Evolutionary conservation across 1,284 basidiomycete genomes (phyloP), one percentile per base, ranked within the genome.

Genomic region (Trametes sp.): DNA sequence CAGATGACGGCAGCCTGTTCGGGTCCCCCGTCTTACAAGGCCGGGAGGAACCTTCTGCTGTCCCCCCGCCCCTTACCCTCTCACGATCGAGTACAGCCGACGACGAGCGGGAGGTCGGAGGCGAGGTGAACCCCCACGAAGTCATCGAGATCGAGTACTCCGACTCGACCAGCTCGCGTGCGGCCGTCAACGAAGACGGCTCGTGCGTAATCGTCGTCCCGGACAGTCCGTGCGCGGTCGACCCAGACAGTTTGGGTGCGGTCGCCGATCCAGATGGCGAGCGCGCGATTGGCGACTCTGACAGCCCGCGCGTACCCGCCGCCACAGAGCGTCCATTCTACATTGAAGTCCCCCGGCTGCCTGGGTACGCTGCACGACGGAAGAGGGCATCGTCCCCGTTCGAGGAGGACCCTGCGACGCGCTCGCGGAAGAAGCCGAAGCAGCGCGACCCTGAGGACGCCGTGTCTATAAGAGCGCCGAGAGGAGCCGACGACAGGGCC

Each of bases 361-460:
- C 59, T 21, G 1, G 13, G 2, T 60, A 60, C 14, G 36, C 23
- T 5, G 19, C 36, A 1, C 36, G 24, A 2, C 28, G 19, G 19
- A 54, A 53, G 31, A 45, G 46, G 52, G 24, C 57, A 23, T 8
- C 29, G 16, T 42, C 50, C 11, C 50, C 38, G 14, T 33, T 10
- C 16, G 19, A n/a, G 28, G 41, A 21, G 26, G 31, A 14, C 9
- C 19, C 36, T 21, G 10, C 24, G 13, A 26, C 10, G 11, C 38
- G 23, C 16, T 29, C 23, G 19, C 51, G 42, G 42, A 52, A 59
- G 19, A 54, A 44, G 24, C 61, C 36, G 24, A 57, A 28, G 38
- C 19, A 33, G 38, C 24, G 50, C 28, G 56, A 51, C 55, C 45
- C 56, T 50, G 31, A 33, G 28, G 2, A n/a, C 28, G 16, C 19